Evolutionary conservation across 176 grass and related monocot species (phyloP).

Genomic region (Carex myosuroides): DNA sequence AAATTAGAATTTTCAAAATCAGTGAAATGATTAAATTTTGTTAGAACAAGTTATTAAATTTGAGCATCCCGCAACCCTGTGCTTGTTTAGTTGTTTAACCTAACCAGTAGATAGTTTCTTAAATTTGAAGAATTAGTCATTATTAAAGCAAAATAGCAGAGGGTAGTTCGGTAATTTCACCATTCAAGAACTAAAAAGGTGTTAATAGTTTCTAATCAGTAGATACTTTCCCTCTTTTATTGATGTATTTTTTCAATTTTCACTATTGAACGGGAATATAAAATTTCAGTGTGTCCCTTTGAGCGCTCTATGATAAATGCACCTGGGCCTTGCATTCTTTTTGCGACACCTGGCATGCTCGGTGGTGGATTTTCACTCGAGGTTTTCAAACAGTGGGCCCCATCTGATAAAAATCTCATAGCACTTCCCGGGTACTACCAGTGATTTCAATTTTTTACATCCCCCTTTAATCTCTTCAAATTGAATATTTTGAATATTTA

Average conservation of each 20-base stretch:
- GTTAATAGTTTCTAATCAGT: too few relatives aligned
- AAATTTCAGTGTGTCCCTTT: slow-evolving; percentile 53
- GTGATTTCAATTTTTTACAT: neutral
- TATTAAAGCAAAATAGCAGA: neutral
- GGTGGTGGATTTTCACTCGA: slow-evolving; percentile 93
- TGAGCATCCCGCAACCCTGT: neutral
- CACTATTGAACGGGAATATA: neutral
- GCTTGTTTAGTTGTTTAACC: neutral
- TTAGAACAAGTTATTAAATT: neutral
- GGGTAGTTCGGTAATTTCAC: neutral
- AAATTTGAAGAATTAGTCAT: neutral
- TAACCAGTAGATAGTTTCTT: neutral
- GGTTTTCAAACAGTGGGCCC: slow-evolving; percentile 92
- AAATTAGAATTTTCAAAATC: neutral
- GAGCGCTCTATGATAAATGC: slow-evolving; percentile 77
- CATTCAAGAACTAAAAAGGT: neutral
- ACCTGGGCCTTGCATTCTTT: slow-evolving; percentile 90
- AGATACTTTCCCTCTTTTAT: neutral
- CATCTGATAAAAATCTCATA: slow-evolving; percentile 79
- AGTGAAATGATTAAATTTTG: neutral
- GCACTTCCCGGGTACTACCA: slow-evolving; percentile 69
- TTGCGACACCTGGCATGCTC: slow-evolving; percentile 97
- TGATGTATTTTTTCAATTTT: neutral
- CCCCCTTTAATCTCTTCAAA: neutral
- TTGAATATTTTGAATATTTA: neutral